Percentiles rank a stretch among this genome's conserved stretches.
These are phyloP conservation scores for Fragilaria crotonensis DNA, from an alignment of 108 stramenopile species.

Conservation along the genomic window DNA sequence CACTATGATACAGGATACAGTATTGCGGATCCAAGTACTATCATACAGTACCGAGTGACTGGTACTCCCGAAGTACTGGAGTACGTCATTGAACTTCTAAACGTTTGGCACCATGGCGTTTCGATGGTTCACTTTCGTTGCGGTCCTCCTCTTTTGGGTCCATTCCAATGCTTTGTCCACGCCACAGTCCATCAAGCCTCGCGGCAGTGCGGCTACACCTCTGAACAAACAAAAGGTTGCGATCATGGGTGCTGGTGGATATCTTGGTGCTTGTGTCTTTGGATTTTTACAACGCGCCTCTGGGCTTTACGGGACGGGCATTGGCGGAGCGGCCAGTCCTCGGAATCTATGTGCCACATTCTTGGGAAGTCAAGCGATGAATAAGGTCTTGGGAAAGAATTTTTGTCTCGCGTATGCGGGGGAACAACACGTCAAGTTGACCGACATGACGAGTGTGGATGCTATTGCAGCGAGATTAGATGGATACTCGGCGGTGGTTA, in stretches of 20 bases:
- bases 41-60: too few species aligned
- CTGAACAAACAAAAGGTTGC: slow-evolving; percentile 21
- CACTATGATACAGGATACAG: too few species aligned
- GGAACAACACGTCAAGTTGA: slow-evolving; percentile 55
- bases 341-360: slow-evolving; percentile 56
- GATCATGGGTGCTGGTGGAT: slow-evolving; percentile 72
- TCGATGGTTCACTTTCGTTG: too few species aligned
- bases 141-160: too few species aligned
- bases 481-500: slow-evolving; percentile 50
- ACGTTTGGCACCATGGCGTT: too few species aligned
- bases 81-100: too few species aligned
- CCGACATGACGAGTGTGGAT: slow-evolving; percentile 39
- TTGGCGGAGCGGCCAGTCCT: slow-evolving; percentile 36
- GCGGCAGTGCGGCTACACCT: background rate
- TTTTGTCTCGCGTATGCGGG: slow-evolving; percentile 66
- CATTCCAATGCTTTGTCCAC: too few species aligned
- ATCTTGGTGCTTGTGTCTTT: slow-evolving; percentile 55
- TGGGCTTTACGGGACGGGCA: slow-evolving; percentile 69
- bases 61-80: too few species aligned
- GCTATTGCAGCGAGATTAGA: slow-evolving; percentile 39
- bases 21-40: too few species aligned
- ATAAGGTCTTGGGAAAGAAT: slow-evolving; percentile 40
- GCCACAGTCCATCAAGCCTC: too few species aligned
- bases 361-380: slow-evolving; percentile 38
- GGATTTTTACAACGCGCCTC: slow-evolving; percentile 74